Conservation (phyloP, 2,329 filamentous ascomycete species). For the Paecilomyces formosus region DNA sequence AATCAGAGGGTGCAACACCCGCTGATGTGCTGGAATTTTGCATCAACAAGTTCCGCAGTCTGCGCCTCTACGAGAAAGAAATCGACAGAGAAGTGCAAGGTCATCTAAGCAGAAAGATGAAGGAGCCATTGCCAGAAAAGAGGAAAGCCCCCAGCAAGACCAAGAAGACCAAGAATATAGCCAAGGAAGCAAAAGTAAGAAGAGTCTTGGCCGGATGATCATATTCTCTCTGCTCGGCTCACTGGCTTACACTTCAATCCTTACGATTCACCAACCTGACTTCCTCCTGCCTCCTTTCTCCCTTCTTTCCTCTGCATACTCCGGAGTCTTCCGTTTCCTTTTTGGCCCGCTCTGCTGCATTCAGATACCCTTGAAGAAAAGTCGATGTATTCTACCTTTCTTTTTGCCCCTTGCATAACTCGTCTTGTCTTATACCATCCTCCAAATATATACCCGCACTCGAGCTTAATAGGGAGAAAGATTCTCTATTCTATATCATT, state of each 20-base stretch:
- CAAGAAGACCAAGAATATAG: neutral
- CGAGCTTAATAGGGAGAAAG: neutral
- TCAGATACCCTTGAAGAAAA: neutral
- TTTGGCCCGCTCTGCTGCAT: neutral
- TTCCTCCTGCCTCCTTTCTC: neutral
- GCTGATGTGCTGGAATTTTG: constrained; percentile 25
- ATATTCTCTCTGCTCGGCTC: too few species aligned
- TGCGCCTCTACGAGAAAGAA: constrained; percentile 19
- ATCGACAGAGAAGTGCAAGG: constrained; percentile 28
- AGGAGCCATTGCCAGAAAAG: neutral
- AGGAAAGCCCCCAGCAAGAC: neutral
- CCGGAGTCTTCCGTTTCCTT: neutral
- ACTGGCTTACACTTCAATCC: too few species aligned
- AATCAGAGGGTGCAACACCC: neutral
- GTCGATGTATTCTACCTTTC: neutral
- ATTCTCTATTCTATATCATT: neutral
- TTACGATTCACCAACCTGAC: neutral
- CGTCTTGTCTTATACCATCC: neutral
- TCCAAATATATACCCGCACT: neutral
- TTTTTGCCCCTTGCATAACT: neutral
- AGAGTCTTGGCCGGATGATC: neutral
- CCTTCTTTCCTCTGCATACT: neutral
- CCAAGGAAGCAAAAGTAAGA: neutral
- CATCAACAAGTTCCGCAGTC: constrained; percentile 20
- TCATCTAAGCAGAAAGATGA: constrained; percentile 17